phyloP scores from a whole-genome alignment of 202 grass and related monocot species.

The Panicum hallii region DNA sequence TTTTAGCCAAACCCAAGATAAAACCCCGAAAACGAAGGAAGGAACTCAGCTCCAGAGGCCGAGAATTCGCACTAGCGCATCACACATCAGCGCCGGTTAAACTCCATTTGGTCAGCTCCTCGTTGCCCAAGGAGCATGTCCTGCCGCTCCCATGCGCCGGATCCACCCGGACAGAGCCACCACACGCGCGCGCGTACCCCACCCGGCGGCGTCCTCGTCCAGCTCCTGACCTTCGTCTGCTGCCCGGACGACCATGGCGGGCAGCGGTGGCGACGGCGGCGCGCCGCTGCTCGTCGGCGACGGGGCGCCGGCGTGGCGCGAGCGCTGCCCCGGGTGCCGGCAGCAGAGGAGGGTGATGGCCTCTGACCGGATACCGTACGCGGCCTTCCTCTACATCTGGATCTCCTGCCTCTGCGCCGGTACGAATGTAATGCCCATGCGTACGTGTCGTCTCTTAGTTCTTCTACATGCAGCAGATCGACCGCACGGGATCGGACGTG shows the following conservation, averaged over 20 bases:
- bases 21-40: not conserved
- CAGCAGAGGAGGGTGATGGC: slow-evolving; percentile 52
- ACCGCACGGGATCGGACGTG: too few relatives aligned
- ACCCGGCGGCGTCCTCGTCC: not conserved
- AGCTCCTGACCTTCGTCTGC: not conserved
- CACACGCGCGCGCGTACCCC: not conserved
- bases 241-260: not conserved
- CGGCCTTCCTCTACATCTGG: slow-evolving; percentile 69
- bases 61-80: not conserved
- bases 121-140: slow-evolving; percentile 15
- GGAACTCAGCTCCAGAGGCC: not conserved
- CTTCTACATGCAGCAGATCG: too few relatives aligned
- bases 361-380: slow-evolving; percentile 49
- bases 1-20: slow-evolving; percentile 40
- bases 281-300: slow-evolving; percentile 39
- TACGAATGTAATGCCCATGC: slow-evolving; percentile 13
- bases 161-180: slow-evolving; percentile 11
- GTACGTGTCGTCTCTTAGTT: too few relatives aligned
- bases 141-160: slow-evolving; percentile 5
- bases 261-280: not conserved
- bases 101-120: not conserved
- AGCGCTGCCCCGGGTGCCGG: slow-evolving; percentile 61
- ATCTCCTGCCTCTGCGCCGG: slow-evolving; percentile 57
- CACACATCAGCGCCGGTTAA: not conserved
- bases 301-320: slow-evolving; percentile 33